A percentile compares a stretch with the other conserved stretches of the same genome.
Evolutionary conservation across 305 asterid genomes (phyloP).

Genomic region (Petunia hybrid): DNA sequence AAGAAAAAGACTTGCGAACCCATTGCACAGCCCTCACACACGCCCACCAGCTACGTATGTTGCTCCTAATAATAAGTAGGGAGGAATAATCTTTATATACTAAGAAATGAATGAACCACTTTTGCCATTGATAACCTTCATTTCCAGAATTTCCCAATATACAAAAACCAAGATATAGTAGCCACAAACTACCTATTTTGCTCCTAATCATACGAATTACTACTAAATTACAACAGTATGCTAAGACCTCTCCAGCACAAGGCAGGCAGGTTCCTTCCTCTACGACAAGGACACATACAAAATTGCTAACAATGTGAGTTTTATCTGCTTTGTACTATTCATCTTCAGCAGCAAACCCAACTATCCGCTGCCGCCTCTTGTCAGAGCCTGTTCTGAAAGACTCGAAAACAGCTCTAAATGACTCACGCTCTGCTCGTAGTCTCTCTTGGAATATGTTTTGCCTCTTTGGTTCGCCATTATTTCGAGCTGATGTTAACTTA

Average conservation of each 20-base stretch:
- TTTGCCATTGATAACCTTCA: not conserved
- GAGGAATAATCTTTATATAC: not conserved
- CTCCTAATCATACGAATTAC: not conserved
- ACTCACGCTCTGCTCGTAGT: slow-evolving; percentile 46
- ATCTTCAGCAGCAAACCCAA: slow-evolving; percentile 54
- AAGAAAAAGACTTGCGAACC: no score
- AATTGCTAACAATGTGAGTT: not conserved
- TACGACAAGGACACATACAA: slow-evolving; percentile 1
- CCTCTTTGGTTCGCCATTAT: slow-evolving; percentile 51
- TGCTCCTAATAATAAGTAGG: no score
- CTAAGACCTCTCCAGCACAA: not conserved
- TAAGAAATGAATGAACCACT: not conserved
- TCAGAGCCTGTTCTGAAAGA: slow-evolving; percentile 86
- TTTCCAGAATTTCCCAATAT: not conserved
- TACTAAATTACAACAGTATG: not conserved
- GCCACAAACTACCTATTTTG: not conserved
- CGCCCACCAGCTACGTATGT: no score
- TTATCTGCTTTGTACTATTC: slow-evolving; percentile 35
- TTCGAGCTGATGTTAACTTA: slow-evolving; percentile 42
- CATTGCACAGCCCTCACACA: no score
- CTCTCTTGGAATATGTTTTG: slow-evolving; percentile 67
- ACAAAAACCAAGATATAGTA: not conserved
- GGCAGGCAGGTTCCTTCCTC: not conserved
- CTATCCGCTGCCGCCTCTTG: slow-evolving; percentile 68
- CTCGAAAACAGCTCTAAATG: slow-evolving; percentile 66